phyloP scores from a whole-genome alignment of 2,329 filamentous ascomycete species.

The Aspergillus alliaceus region DNA sequence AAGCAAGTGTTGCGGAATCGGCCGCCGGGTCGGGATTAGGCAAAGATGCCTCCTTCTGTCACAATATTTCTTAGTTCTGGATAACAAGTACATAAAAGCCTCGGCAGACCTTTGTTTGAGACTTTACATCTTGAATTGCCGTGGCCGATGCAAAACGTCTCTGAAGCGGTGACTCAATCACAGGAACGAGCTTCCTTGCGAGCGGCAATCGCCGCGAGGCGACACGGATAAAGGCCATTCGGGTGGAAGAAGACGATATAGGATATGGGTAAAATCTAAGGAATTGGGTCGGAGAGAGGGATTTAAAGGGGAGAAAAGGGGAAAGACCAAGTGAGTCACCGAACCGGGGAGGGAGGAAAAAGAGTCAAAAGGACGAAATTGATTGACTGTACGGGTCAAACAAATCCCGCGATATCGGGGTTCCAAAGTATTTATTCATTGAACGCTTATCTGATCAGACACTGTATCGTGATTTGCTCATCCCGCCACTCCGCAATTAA shows the following conservation, averaged over 20 bases:
- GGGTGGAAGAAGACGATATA: neutral
- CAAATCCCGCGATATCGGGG: conserved; percentile 32
- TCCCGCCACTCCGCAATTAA: conserved; percentile 14
- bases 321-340: conserved; percentile 4
- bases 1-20: conserved; percentile 71
- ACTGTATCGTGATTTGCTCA: conserved; percentile 1
- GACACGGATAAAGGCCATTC: conserved; percentile 35
- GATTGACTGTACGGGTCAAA: conserved; percentile 16
- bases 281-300: neutral
- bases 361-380: conserved; percentile 6
- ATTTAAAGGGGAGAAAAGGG: conserved; percentile 5
- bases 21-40: conserved; percentile 71
- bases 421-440: too few species aligned
- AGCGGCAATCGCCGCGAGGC: conserved; percentile 36
- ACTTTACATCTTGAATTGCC: conserved; percentile 29
- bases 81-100: neutral
- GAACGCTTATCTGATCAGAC: conserved; percentile 12
- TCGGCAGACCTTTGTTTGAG: conserved; percentile 24
- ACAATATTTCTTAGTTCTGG: neutral
- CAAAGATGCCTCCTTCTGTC: conserved; percentile 50
- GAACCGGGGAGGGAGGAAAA: neutral
- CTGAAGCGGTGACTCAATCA: conserved; percentile 33
- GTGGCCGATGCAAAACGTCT: conserved; percentile 31
- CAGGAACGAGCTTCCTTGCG: conserved; percentile 29
- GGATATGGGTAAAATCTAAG: neutral